These are phyloP conservation scores for Blastomyces parvus DNA, from an alignment of 2,329 filamentous ascomycete genomes.

Conservation along the genomic window DNA sequence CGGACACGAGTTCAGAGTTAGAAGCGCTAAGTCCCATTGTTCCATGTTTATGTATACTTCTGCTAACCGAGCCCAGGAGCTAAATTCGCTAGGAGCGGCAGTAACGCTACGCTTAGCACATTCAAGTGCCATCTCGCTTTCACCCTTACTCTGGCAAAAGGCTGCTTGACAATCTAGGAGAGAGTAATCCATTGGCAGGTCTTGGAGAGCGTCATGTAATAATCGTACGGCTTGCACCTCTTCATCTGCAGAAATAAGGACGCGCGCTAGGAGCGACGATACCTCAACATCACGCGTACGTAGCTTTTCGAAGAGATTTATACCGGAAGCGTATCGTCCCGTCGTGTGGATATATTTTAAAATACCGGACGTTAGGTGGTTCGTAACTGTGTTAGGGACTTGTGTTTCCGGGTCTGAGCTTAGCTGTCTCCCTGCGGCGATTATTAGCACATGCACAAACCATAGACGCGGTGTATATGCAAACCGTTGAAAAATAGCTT, in stretches of 20 bases:
- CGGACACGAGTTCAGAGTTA: slow-evolving; percentile 94
- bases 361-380: slow-evolving; percentile 88
- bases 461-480: not conserved
- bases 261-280: slow-evolving; percentile 80
- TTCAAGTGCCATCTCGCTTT: slow-evolving; percentile 76
- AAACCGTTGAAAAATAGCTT: slow-evolving; percentile 85
- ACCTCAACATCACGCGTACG: slow-evolving; percentile 85
- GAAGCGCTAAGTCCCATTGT: slow-evolving; percentile 90
- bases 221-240: slow-evolving; percentile 91
- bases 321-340: slow-evolving; percentile 84
- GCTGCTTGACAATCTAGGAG: slow-evolving; percentile 90
- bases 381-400: slow-evolving; percentile 92
- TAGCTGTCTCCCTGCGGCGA: slow-evolving; percentile 70
- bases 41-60: slow-evolving; percentile 91
- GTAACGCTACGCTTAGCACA: slow-evolving; percentile 92
- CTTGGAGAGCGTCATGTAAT: slow-evolving; percentile 76
- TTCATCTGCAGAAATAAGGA: slow-evolving; percentile 89
- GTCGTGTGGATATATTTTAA: slow-evolving; percentile 93
- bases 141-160: slow-evolving; percentile 81
- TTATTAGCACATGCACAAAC: slow-evolving; percentile 17
- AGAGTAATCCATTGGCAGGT: slow-evolving; percentile 95
- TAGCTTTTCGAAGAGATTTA: slow-evolving; percentile 96
- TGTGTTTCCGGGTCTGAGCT: slow-evolving; percentile 96
- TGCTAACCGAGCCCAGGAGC: slow-evolving; percentile 87
- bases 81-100: slow-evolving; percentile 91